Percentiles rank a stretch among this genome's conserved stretches.
Evolutionary conservation across 768 basidiomycete genomes (phyloP).

Genomic region (Dictyophora rubrovolvata): DNA sequence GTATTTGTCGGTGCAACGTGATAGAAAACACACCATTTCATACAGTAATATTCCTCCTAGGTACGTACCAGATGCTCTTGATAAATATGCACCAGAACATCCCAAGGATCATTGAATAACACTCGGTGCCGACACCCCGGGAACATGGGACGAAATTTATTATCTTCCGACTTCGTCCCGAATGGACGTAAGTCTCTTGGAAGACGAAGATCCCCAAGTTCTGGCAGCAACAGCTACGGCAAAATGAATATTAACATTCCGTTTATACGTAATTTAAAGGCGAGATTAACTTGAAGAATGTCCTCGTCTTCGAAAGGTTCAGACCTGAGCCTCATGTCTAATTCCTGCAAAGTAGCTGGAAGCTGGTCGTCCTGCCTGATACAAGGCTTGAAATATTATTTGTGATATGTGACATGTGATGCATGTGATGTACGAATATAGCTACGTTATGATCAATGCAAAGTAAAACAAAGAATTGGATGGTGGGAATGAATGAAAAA

Average conservation of each 20-base stretch:
- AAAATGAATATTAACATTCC: not conserved
- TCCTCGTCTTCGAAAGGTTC: not conserved
- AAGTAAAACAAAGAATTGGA: too few relatives aligned
- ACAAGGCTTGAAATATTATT: too few relatives aligned
- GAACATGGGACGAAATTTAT: not conserved
- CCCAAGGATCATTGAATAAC: not conserved
- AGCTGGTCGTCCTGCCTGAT: too few relatives aligned
- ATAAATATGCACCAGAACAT: not conserved
- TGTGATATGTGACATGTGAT: too few relatives aligned
- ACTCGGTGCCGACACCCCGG: not conserved
- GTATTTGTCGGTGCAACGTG: not conserved
- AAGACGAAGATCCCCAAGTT: not conserved
- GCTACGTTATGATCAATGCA: too few relatives aligned
- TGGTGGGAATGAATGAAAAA: too few relatives aligned
- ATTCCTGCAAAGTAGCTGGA: not conserved
- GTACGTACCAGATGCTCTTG: not conserved
- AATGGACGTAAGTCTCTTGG: not conserved
- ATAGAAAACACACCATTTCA: not conserved
- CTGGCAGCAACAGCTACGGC: not conserved
- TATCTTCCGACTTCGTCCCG: not conserved
- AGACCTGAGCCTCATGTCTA: not conserved
- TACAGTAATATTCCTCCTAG: not conserved
- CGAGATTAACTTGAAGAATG: not conserved
- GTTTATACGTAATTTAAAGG: not conserved
- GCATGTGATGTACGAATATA: too few relatives aligned